Evolutionary conservation across 2,329 filamentous ascomycete genomes (phyloP).

Genomic region (Lachnellula arida): DNA sequence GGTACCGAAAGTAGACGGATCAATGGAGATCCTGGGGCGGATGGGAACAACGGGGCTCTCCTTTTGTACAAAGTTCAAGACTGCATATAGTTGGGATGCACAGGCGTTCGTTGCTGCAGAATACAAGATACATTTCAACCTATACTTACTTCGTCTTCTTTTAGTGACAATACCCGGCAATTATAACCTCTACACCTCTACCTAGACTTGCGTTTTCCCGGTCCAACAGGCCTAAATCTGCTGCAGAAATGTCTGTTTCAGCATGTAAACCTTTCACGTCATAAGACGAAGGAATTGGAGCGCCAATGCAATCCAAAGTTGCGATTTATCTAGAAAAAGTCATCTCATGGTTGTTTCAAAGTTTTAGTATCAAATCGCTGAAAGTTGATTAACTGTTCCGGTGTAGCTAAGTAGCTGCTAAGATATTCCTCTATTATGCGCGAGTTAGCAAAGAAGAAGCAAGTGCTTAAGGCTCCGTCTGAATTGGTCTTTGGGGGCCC

Average conservation of each 20-base stretch:
- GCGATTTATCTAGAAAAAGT: no score
- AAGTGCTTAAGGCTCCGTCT: slow-evolving; percentile 50
- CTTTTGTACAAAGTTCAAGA: slow-evolving; percentile 26
- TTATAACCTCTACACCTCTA: no score
- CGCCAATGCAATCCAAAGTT: no score
- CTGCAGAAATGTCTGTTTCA: no score
- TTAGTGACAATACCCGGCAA: neutral
- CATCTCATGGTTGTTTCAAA: no score
- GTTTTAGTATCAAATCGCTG: no score
- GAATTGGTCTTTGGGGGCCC: slow-evolving; percentile 24
- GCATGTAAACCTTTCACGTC: no score
- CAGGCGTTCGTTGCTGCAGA: slow-evolving; percentile 22
- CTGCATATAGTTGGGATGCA: slow-evolving; percentile 23
- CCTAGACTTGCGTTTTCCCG: no score
- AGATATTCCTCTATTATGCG: no score
- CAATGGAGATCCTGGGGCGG: neutral
- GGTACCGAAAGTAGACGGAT: slow-evolving; percentile 50
- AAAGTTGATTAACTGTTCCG: no score
- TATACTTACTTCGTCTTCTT: neutral
- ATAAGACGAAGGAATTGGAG: no score
- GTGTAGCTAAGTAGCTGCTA: slow-evolving; percentile 33
- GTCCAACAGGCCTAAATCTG: no score
- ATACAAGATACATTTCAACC: slow-evolving; percentile 5
- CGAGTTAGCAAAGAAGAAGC: slow-evolving; percentile 38
- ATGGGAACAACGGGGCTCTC: slow-evolving; percentile 4